phyloP scores from a whole-genome alignment of 345 rosid genomes.

The Salix caprea region DNA sequence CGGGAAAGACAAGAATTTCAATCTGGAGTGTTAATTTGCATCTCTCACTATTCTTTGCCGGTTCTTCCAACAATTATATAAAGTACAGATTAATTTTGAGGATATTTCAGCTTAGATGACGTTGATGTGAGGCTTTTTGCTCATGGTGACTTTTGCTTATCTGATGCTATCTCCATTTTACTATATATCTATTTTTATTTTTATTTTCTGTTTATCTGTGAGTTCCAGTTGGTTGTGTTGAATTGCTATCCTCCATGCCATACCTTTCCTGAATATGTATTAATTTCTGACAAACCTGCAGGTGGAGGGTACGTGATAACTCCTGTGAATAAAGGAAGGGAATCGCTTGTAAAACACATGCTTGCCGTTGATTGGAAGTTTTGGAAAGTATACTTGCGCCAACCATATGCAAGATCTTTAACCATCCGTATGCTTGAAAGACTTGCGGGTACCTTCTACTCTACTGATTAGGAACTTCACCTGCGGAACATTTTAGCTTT shows the following conservation, averaged over 20 bases:
- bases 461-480: background rate
- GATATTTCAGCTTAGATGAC: background rate
- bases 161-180: background rate
- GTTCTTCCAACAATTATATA: background rate
- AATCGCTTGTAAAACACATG: slow-evolving; percentile 87
- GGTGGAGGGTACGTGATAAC: slow-evolving; percentile 93
- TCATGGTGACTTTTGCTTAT: background rate
- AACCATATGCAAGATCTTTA: slow-evolving; percentile 58
- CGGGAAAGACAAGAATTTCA: background rate
- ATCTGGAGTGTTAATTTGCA: background rate
- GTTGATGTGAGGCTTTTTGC: background rate
- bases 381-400: slow-evolving; percentile 64
- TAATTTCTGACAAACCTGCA: slow-evolving; percentile 24
- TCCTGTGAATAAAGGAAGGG: slow-evolving; percentile 64
- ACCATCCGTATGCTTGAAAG: slow-evolving; percentile 81
- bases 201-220: background rate
- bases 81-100: background rate
- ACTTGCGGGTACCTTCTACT: slow-evolving; percentile 51
- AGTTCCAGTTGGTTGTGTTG: background rate
- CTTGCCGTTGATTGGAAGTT: slow-evolving; percentile 87
- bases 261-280: background rate
- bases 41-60: background rate
- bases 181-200: background rate
- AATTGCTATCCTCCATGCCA: background rate
- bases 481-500: background rate